Percentiles rank a stretch among this genome's conserved stretches.
phyloP scores from a whole-genome alignment of 2,329 filamentous ascomycete species.

The Penicillium polonicum region DNA sequence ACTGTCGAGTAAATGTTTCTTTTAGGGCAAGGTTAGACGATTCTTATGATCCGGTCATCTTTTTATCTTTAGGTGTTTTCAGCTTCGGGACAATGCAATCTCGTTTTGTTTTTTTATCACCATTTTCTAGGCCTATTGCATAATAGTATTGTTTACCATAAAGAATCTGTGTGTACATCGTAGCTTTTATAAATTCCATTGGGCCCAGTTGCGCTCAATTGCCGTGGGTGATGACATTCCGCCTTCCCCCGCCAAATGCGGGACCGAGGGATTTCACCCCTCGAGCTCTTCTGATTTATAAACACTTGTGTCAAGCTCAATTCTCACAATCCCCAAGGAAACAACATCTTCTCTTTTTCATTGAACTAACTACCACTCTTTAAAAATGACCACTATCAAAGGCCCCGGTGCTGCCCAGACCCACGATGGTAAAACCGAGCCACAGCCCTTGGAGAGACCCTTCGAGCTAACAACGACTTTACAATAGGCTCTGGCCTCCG shows the following conservation, averaged over 20 bases:
- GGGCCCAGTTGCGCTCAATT: neutral
- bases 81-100: constrained; percentile 24
- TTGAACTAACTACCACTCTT: neutral
- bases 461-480: constrained; percentile 9
- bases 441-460: neutral
- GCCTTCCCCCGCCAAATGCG: constrained; percentile 20
- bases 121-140: neutral
- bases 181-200: neutral
- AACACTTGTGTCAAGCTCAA: constrained; percentile 2
- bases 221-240: constrained; percentile 18
- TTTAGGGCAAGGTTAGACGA: constrained; percentile 21
- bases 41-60: constrained; percentile 23
- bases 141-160: neutral
- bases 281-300: constrained; percentile 2
- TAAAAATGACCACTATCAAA: constrained; percentile 56
- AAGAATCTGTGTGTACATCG: neutral
- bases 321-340: neutral
- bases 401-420: constrained; percentile 60
- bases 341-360: neutral
- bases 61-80: constrained; percentile 27
- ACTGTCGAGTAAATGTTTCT: constrained; percentile 78
- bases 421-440: constrained; percentile 54
- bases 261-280: constrained; percentile 18
- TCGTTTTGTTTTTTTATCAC: constrained; percentile 3
- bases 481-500: constrained; percentile 67